phyloP scores from a whole-genome alignment of 345 rosid species.

The Conringia planisiliqua region DNA sequence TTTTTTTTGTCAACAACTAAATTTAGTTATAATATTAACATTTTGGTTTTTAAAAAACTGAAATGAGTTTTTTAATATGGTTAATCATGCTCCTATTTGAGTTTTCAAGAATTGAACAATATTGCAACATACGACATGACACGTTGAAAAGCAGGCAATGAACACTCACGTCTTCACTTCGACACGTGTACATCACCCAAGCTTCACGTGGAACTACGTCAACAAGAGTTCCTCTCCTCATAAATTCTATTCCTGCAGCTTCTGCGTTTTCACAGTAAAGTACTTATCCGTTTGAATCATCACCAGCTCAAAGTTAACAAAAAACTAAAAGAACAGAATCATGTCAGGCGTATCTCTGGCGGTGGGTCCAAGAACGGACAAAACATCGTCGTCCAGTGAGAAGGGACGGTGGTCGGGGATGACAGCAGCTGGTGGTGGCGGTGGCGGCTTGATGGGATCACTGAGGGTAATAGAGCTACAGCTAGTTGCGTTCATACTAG shows the following conservation, averaged over 20 bases:
- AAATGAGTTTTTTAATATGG: no score
- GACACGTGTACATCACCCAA: slow-evolving; percentile 25
- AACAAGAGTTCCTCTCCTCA: slow-evolving; percentile 8
- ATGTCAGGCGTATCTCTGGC: slow-evolving; percentile 86
- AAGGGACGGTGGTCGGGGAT: slow-evolving; percentile 29
- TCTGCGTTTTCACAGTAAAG: not conserved
- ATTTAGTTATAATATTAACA: no score
- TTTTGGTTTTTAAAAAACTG: no score
- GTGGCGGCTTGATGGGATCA: slow-evolving; percentile 74
- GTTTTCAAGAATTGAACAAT: not conserved
- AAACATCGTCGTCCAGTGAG: slow-evolving; percentile 27
- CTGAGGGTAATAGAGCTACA: slow-evolving; percentile 80
- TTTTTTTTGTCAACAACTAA: no score
- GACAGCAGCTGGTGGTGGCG: slow-evolving; percentile 39
- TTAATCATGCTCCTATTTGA: not conserved
- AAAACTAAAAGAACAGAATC: not conserved
- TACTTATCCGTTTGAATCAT: slow-evolving; percentile 9
- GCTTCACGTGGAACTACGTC: slow-evolving; percentile 30
- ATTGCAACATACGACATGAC: slow-evolving; percentile 13
- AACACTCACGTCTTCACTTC: slow-evolving; percentile 22
- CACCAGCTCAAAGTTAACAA: not conserved
- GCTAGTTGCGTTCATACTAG: slow-evolving; percentile 82
- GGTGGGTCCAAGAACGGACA: slow-evolving; percentile 42
- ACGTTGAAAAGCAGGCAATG: slow-evolving; percentile 13
- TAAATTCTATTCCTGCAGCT: slow-evolving; percentile 7